These are phyloP conservation scores for Aspergillus pseudoviridinutans DNA, from an alignment of 2,329 filamentous ascomycete species.

Conservation along the genomic window DNA sequence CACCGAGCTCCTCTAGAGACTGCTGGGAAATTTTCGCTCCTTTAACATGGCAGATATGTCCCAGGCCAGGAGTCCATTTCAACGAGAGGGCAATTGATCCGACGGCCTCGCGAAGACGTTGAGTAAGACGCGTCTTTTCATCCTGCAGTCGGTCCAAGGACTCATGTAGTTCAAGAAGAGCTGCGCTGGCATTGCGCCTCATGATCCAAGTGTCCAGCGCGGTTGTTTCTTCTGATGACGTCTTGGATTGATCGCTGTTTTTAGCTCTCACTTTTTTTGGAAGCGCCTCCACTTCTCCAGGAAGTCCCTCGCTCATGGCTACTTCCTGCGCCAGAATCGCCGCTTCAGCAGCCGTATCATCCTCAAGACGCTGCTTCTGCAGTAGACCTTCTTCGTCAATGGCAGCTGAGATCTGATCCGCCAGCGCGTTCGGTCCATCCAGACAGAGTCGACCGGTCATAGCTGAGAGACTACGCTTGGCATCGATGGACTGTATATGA, in stretches of 20 bases:
- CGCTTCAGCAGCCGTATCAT: conserved; percentile 66
- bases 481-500: conserved; percentile 29
- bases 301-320: conserved; percentile 60
- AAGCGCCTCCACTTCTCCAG: conserved; percentile 52
- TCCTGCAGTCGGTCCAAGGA: conserved; percentile 58
- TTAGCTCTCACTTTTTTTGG: conserved; percentile 47
- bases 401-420: conserved; percentile 65
- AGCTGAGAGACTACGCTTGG: conserved; percentile 20
- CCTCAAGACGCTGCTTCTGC: conserved; percentile 72
- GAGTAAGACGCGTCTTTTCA: conserved; percentile 59
- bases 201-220: conserved; percentile 60
- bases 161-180: conserved; percentile 63
- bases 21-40: conserved; percentile 63
- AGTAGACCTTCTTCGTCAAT: conserved; percentile 93
- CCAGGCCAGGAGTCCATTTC: conserved; percentile 80
- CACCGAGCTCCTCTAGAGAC: conserved; percentile 39
- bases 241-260: conserved; percentile 21
- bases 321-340: conserved; percentile 70
- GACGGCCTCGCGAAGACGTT: conserved; percentile 59
- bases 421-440: conserved; percentile 63
- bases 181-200: conserved; percentile 61
- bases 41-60: conserved; percentile 87
- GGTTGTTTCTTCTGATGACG: conserved; percentile 33
- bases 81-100: conserved; percentile 65
- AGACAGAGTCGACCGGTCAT: conserved; percentile 45